A percentile compares a stretch with the other conserved stretches of the same genome.
Evolutionary conservation across 2,329 filamentous ascomycete species (phyloP).

Genomic region (Microcyclospora pomicola): DNA sequence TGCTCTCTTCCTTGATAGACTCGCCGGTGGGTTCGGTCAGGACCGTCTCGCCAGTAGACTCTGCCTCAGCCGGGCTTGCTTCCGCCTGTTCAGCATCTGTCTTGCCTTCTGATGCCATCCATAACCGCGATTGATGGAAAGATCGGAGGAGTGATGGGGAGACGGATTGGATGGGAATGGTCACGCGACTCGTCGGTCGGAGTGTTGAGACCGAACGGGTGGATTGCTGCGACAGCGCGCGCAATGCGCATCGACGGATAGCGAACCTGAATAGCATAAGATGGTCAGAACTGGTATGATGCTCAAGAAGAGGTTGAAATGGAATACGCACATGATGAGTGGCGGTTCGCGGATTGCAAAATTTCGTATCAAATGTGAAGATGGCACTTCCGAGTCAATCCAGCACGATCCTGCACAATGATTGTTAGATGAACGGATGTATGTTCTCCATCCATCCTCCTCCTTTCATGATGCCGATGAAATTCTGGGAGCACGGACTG

Average conservation of each 20-base stretch:
- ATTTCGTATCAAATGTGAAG: no score
- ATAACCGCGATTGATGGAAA: slow-evolving; percentile 27
- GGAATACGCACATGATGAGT: no score
- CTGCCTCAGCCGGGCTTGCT: slow-evolving; percentile 11
- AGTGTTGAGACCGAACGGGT: slow-evolving; percentile 30
- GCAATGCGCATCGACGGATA: slow-evolving; percentile 44
- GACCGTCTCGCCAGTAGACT: slow-evolving; percentile 24
- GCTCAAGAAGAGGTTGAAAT: no score
- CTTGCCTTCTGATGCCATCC: slow-evolving; percentile 7
- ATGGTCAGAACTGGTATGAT: neutral
- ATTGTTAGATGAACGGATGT: no score
- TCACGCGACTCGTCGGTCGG: slow-evolving; percentile 14
- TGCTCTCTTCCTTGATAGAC: slow-evolving; percentile 13
- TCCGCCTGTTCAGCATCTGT: slow-evolving; percentile 4
- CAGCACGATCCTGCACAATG: no score
- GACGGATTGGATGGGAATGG: slow-evolving; percentile 24
- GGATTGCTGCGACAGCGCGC: slow-evolving; percentile 37
- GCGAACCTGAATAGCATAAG: slow-evolving; percentile 33
- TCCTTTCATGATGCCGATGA: no score
- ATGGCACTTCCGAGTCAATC: no score
- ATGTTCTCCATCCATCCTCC: no score
- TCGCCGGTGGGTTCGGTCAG: slow-evolving; percentile 18
- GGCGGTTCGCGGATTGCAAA: no score
- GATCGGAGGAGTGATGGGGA: slow-evolving; percentile 24
- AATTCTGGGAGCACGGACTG: no score